phyloP scores from a whole-genome alignment of 2,329 filamentous ascomycete genomes.

The Trichoderma sp. region DNA sequence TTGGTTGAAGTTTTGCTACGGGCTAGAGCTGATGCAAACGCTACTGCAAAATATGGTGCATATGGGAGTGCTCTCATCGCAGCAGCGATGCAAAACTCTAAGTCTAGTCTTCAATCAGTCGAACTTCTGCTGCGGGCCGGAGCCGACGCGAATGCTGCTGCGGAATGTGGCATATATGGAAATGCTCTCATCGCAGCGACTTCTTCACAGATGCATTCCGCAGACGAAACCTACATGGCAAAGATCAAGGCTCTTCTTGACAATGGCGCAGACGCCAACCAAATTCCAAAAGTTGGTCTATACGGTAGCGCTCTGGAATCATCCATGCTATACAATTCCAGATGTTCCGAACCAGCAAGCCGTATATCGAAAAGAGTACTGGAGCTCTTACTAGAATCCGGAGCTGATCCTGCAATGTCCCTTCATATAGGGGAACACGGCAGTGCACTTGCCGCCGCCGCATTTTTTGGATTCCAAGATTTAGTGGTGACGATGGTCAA shows the following conservation, averaged over 20 bases:
- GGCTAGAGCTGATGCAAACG: neutral
- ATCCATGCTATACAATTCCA: too few species aligned
- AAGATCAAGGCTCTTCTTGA: neutral
- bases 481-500: neutral
- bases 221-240: too few species aligned
- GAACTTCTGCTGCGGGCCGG: too few species aligned
- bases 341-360: too few species aligned
- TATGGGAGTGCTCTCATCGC: neutral
- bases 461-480: neutral
- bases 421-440: neutral
- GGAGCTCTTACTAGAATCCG: neutral
- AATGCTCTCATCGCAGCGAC: too few species aligned
- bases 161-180: too few species aligned
- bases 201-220: too few species aligned
- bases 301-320: slow-evolving; percentile 13
- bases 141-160: too few species aligned
- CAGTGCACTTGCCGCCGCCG: slow-evolving; percentile 15
- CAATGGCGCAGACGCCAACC: neutral
- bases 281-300: neutral
- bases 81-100: too few species aligned
- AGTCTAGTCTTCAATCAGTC: too few species aligned
- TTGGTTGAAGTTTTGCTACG: too few species aligned
- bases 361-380: too few species aligned
- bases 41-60: neutral
- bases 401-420: neutral